These are phyloP conservation scores for Carpinus fangiana DNA, from an alignment of 306 rosid genomes.

Conservation along the genomic window DNA sequence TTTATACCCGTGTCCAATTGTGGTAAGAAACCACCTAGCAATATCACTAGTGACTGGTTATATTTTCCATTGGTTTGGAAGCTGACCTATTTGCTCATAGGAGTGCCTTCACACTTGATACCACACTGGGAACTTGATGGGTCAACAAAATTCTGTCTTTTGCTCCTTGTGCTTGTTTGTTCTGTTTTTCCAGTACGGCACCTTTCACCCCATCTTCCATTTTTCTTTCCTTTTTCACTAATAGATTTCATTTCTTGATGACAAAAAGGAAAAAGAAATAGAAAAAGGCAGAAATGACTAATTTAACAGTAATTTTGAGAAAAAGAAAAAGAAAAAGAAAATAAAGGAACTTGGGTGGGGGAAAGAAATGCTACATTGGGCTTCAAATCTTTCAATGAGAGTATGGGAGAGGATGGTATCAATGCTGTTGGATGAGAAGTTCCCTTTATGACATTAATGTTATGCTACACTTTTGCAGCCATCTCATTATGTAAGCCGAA, in stretches of 20 bases:
- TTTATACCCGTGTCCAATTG: slow-evolving; percentile 67
- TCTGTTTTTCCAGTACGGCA: not conserved
- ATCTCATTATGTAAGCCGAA: not conserved
- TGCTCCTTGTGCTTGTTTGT: not conserved
- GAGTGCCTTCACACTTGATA: not conserved
- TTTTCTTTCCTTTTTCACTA: not conserved
- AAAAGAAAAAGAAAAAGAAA: not conserved
- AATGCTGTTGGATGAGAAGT: not conserved
- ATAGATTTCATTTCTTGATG: not conserved
- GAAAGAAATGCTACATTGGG: not conserved
- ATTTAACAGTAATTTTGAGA: not conserved
- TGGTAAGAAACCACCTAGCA: slow-evolving; percentile 50
- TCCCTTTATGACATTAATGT: not conserved
- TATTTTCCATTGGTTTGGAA: slow-evolving; percentile 6
- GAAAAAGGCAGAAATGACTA: not conserved
- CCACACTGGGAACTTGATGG: not conserved
- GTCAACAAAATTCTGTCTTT: not conserved
- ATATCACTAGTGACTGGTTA: slow-evolving; percentile 17
- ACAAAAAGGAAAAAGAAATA: not conserved
- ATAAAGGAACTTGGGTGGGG: not conserved
- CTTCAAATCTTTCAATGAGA: not conserved
- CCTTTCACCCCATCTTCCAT: not conserved
- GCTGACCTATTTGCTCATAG: not conserved
- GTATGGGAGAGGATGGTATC: not conserved
- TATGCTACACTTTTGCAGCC: not conserved